Evolutionary conservation across 345 rosid genomes (phyloP), one percentile per base, ranked within the genome.

Genomic region (Brassica nigra): DNA sequence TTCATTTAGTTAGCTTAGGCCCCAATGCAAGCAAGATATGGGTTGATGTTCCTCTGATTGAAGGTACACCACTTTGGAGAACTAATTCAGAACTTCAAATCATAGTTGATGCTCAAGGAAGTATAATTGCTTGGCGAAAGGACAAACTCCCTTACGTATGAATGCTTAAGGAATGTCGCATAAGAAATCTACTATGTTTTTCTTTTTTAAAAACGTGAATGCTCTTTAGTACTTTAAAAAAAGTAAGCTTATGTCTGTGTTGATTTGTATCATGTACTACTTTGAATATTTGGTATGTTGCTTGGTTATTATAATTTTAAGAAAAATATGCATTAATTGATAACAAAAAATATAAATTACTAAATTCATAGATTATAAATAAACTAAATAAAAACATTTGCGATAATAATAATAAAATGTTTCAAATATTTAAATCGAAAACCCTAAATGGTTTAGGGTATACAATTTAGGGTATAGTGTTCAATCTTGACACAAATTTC

Each of bases 101-200:
- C 28, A 49, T 69, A 15, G 1, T 8, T 29, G 73, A 52, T 69
- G 61, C 73, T 42, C 8, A 11, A n/a, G 72, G 61, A 1, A 68
- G 58, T 68, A 28, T 28, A 68, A 8, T 28, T 6, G 58, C 33
- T 67, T 42, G 58, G 71, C 71, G 20, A 20, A 67, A 67, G 12
- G 71, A 67, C 34, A 67, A 67, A 39, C 57, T 67, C 16, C 2
- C 39, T 66, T 34, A 39, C 55, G 10, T 66, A 20, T 65, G 69
- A 65, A 36, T 31, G 3, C 36, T 66, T 8, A 5, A 52, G 58
- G 6, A 52, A 15, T 52, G 8, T 52, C 2, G 8, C 9, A 8
- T 37, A 37, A 0, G 44, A 37, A 37, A 42, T 42, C 49, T 42
- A 10, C n/a, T 42, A 10, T 42, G n/a, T 42, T 23, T 3, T 30